Evolutionary conservation across 2,329 filamentous ascomycete species (phyloP).

Genomic region (Cladosporium oxysporum): DNA sequence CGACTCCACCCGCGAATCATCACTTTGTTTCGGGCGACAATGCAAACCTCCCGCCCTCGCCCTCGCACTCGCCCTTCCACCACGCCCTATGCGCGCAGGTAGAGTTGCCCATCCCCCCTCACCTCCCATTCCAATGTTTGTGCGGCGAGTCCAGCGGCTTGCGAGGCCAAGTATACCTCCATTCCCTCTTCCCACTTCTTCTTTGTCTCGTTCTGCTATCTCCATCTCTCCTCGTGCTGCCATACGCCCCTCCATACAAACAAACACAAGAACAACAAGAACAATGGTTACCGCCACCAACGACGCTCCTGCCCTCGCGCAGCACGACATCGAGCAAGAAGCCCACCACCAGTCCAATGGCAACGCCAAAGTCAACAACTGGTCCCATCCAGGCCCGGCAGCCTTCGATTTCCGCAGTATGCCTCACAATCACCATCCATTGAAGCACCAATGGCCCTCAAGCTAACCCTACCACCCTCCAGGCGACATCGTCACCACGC

Average conservation of each 20-base stretch:
- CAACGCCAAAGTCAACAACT: constrained; percentile 36
- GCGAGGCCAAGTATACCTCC: constrained; percentile 16
- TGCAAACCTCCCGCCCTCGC: neutral
- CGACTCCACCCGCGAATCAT: constrained; percentile 6
- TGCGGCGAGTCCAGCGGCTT: constrained; percentile 5
- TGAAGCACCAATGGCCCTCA: neutral
- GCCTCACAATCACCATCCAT: neutral
- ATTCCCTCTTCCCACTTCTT: neutral
- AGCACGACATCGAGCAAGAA: constrained; percentile 26
- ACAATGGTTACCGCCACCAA: constrained; percentile 25
- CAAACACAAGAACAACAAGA: neutral
- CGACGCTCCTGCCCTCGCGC: constrained; percentile 19
- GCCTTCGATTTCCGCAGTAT: constrained; percentile 58
- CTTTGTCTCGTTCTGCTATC: neutral
- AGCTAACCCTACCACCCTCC: neutral
- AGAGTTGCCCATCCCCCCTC: neutral
- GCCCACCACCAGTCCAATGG: constrained; percentile 31
- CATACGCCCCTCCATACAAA: neutral
- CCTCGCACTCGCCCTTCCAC: too few relatives aligned
- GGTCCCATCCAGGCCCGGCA: constrained; percentile 51
- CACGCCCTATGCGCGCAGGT: neutral
- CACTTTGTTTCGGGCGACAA: neutral
- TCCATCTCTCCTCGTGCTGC: neutral
- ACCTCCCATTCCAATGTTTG: constrained; percentile 3
- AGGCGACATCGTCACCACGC: constrained; percentile 70